phyloP scores from a whole-genome alignment of 805 yeast genomes.

The Candida caryicola region DNA sequence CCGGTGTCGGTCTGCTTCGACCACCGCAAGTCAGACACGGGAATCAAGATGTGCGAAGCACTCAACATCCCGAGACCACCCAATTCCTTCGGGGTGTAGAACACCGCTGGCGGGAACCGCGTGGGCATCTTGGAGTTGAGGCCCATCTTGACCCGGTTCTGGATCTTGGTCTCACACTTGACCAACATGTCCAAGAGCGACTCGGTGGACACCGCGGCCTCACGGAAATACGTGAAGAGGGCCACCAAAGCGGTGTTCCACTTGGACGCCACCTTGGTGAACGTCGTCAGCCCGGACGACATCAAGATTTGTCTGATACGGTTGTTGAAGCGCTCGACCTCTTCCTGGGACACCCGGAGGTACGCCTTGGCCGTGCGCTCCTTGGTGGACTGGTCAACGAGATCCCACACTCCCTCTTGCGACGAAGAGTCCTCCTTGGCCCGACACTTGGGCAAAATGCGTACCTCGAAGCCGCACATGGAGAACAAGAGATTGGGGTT shows the following conservation, averaged over 20 bases:
- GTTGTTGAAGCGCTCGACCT: conserved; percentile 75
- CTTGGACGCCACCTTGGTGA: conserved; percentile 87
- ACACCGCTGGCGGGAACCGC: conserved; percentile 97
- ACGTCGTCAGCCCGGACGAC: conserved; percentile 95
- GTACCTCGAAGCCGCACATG: conserved; percentile 93
- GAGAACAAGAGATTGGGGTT: conserved; percentile 86
- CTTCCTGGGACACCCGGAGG: conserved; percentile 78
- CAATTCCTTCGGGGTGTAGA: conserved; percentile 93
- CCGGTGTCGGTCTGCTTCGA: conserved; percentile 93
- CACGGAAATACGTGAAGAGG: conserved; percentile 85
- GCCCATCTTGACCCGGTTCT: conserved; percentile 91
- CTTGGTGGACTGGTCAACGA: conserved; percentile 64
- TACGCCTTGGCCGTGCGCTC: conserved; percentile 88
- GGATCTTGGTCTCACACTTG: conserved; percentile 88
- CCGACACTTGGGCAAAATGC: conserved; percentile 77
- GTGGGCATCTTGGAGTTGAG: conserved; percentile 98
- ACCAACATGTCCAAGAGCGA: conserved; percentile 77
- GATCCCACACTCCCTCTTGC: conserved; percentile 89
- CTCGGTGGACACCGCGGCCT: conserved; percentile 85
- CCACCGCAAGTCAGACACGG: conserved; percentile 89
- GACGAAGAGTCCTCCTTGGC: conserved; percentile 50
- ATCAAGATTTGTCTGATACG: conserved; percentile 84
- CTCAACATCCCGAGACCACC: conserved; percentile 98
- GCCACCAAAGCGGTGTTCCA: conserved; percentile 94
- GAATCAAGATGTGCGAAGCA: conserved; percentile 93